These are phyloP conservation scores for Ceratobasidium papillatum DNA, from an alignment of 1,284 basidiomycete species.

Conservation along the genomic window DNA sequence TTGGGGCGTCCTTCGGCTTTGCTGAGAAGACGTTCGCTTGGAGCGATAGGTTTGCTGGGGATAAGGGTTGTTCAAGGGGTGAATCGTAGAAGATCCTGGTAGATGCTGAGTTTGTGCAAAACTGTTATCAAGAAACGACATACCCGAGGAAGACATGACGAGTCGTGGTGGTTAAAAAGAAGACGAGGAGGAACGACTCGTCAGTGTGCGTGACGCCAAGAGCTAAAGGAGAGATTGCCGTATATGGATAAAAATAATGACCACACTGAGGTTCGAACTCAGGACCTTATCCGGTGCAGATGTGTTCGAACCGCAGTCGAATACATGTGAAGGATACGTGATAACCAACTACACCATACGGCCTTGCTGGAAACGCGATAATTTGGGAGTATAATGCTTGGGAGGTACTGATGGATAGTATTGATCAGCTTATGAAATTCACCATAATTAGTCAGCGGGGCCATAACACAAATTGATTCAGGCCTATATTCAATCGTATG, in stretches of 20 bases:
- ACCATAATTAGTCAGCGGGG: no score
- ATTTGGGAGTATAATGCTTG: no score
- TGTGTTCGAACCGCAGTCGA: background rate
- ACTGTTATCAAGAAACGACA: background rate
- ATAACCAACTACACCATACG: constrained; percentile 41
- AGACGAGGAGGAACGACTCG: background rate
- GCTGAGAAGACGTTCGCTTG: constrained; percentile 22
- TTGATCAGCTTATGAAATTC: no score
- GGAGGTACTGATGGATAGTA: no score
- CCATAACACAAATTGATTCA: no score
- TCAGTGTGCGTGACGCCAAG: background rate
- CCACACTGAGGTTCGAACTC: constrained; percentile 37
- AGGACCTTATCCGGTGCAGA: constrained; percentile 35
- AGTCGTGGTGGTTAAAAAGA: background rate
- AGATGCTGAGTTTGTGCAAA: background rate
- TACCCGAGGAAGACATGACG: constrained; percentile 26
- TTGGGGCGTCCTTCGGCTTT: constrained; percentile 3
- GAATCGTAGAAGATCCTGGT: constrained; percentile 29
- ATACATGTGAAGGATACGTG: constrained; percentile 38
- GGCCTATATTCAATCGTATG: no score
- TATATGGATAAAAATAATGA: constrained; percentile 11
- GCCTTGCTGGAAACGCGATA: constrained; percentile 26
- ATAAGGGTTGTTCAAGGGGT: constrained; percentile 35
- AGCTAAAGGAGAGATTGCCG: background rate
- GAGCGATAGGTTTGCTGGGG: constrained; percentile 29